Conservation (phyloP, 306 rosid species). For the Cucumis cinereus region DNA sequence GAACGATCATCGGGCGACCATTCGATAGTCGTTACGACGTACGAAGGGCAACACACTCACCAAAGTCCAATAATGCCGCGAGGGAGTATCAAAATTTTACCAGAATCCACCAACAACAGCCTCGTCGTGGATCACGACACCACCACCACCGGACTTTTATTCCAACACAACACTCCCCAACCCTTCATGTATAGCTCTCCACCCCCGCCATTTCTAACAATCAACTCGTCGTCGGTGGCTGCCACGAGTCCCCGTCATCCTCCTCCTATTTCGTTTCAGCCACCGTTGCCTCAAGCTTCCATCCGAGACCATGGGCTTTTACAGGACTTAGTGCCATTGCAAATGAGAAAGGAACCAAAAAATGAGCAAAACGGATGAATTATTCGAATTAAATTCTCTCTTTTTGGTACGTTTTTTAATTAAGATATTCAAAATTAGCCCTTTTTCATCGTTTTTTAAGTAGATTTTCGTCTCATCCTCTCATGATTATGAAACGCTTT, state of each 20-base stretch:
- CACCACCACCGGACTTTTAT: neutral
- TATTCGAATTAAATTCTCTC: neutral
- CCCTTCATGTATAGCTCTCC: constrained; percentile 20
- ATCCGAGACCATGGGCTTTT: constrained; percentile 68
- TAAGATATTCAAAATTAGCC: neutral
- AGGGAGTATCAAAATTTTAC: constrained; percentile 27
- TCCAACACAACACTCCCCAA: constrained; percentile 11
- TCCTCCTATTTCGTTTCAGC: constrained; percentile 4
- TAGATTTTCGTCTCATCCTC: neutral
- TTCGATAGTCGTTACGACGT: constrained; percentile 63
- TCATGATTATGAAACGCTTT: neutral
- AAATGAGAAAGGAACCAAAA: constrained; percentile 33
- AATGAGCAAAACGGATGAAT: constrained; percentile 6
- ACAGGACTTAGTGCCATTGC: constrained; percentile 59
- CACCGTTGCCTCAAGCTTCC: constrained; percentile 1
- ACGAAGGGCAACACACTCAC: constrained; percentile 86
- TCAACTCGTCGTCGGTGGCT: constrained; percentile 5
- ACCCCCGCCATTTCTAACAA: constrained; percentile 21
- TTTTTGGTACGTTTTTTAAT: neutral
- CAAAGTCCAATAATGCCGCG: constrained; percentile 44
- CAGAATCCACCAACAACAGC: neutral
- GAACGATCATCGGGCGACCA: constrained; percentile 63
- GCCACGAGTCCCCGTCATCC: no score
- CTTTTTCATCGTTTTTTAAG: neutral
- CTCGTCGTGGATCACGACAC: constrained; percentile 6